A percentile compares a stretch with the other conserved stretches of the same genome.
These are phyloP conservation scores for Auriscalpium vulgare DNA, from an alignment of 768 basidiomycete species.

Conservation along the genomic window DNA sequence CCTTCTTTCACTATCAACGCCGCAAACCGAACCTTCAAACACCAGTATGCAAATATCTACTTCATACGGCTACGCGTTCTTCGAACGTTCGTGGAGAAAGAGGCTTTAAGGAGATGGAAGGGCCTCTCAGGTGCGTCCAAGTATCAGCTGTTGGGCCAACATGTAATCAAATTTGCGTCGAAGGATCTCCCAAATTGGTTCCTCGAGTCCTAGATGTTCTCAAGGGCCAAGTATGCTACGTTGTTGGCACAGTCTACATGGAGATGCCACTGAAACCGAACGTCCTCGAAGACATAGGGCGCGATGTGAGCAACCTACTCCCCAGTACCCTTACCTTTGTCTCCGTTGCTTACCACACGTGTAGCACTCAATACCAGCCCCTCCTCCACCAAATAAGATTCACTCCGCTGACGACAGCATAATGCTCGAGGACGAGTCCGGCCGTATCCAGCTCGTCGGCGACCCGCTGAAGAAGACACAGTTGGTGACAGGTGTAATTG, in stretches of 20 bases:
- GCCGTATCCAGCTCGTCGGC: constrained; percentile 84
- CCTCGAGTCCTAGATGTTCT: constrained; percentile 80
- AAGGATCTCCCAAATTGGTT: constrained; percentile 66
- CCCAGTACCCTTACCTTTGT: too few species aligned
- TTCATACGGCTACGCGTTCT: constrained; percentile 50
- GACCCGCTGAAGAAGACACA: constrained; percentile 48
- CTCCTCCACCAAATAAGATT: constrained; percentile 67
- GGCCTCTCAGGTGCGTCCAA: constrained; percentile 30
- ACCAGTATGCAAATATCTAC: constrained; percentile 72
- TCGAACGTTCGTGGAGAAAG: constrained; percentile 36
- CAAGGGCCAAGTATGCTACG: constrained; percentile 79
- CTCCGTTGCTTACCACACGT: neutral
- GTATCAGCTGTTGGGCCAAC: neutral
- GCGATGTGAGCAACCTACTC: constrained; percentile 59
- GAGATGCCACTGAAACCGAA: constrained; percentile 99
- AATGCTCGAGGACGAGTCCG: constrained; percentile 95
- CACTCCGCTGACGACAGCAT: constrained; percentile 70
- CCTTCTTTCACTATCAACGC: constrained; percentile 35
- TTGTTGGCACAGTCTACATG: constrained; percentile 95
- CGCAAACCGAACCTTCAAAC: constrained; percentile 46
- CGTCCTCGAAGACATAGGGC: constrained; percentile 89
- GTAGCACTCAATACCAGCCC: constrained; percentile 79
- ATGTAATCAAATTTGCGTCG: neutral
- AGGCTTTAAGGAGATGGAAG: constrained; percentile 45
- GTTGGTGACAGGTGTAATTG: constrained; percentile 87